Base-by-base conservation (phyloP, 441 rosid species). In the Cnidoscolus chayamansa region DNA sequence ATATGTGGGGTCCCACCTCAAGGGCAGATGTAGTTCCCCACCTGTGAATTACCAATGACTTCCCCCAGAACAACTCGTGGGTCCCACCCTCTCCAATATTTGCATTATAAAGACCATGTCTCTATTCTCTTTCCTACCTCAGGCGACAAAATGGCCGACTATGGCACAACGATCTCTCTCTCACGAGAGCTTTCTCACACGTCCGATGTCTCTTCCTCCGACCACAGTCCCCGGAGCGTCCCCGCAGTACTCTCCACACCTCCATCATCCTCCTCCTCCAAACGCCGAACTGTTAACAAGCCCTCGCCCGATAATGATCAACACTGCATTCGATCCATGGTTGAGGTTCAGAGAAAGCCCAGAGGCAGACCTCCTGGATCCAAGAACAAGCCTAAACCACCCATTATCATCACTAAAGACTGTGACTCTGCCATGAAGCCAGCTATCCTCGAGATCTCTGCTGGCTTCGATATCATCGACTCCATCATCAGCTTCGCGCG, bases 341-440 rank as follows among this genome's bases (percentile, higher is more conserved):
- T 73, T 4, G 72, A n/a, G 53, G 16, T 31, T 47, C 31, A 60
- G 7, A 70, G 72, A 49, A 86, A 78, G 76, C 83, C 84, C 0
- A 68, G 82, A 58, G 89, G 89, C 0, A 76, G 89, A 13, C 89
- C 89, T 0, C 86, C 82, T 0, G 86, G 89, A 4, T 84, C 89
- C n/a, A 86, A 84, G 67, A 86, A 86, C 81, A 86, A 78, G 68
- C 85, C 89, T 1, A 86, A 86, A 56, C 77, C 84, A 0, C 85
- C 89, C 20, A 45, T 81, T 30, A 71, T 82, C 30, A 68, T 86
- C 15, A 75, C 79, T 19, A 68, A 58, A 32, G 81, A 81, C 59
- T 54, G 40, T 30, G 80, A 79, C 32, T 68, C 86, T 16, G 47
- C 80, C 64, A 72, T 84, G 79, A 86, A 78, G 63, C 85, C 85